Percentiles rank a stretch among this genome's conserved stretches.
Evolutionary conservation across 257 asterid species (phyloP).

Genomic region (Solanum sejunctum): DNA sequence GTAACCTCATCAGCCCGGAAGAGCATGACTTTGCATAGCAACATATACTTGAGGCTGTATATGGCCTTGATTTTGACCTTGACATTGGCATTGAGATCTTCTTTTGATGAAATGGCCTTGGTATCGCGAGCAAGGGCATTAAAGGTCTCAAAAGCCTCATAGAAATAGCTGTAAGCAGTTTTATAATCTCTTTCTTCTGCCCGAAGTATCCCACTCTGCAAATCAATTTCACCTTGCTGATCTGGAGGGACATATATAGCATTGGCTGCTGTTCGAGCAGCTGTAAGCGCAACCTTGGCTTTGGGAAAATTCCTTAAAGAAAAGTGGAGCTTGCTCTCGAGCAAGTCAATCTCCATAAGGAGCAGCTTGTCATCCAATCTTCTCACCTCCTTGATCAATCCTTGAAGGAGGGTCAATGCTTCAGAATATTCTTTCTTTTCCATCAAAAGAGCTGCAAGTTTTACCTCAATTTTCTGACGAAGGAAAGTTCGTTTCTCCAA

Average conservation of each 20-base stretch:
- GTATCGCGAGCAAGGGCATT: conserved; percentile 11
- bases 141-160: conserved; percentile 33
- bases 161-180: conserved; percentile 28
- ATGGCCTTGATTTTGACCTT: conserved; percentile 17
- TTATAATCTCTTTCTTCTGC: conserved; percentile 32
- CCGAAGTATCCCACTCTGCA: conserved; percentile 38
- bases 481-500: conserved; percentile 30
- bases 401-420: conserved; percentile 24
- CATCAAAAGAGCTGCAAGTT: conserved; percentile 31
- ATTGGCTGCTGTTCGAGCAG: conserved; percentile 29
- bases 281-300: conserved; percentile 32
- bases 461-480: conserved; percentile 30
- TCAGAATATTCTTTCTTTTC: conserved; percentile 29
- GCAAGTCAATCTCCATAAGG: conserved; percentile 30
- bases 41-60: conserved; percentile 30
- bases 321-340: conserved; percentile 34
- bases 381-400: conserved; percentile 30
- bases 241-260: conserved; percentile 33
- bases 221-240: conserved; percentile 31
- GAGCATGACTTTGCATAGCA: conserved; percentile 33
- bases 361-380: conserved; percentile 33
- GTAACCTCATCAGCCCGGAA: conserved; percentile 26
- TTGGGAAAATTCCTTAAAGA: conserved; percentile 29
- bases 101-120: not conserved
- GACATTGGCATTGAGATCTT: not conserved